These are phyloP conservation scores for Prunus campanulata DNA, from an alignment of 306 rosid species.

Conservation along the genomic window DNA sequence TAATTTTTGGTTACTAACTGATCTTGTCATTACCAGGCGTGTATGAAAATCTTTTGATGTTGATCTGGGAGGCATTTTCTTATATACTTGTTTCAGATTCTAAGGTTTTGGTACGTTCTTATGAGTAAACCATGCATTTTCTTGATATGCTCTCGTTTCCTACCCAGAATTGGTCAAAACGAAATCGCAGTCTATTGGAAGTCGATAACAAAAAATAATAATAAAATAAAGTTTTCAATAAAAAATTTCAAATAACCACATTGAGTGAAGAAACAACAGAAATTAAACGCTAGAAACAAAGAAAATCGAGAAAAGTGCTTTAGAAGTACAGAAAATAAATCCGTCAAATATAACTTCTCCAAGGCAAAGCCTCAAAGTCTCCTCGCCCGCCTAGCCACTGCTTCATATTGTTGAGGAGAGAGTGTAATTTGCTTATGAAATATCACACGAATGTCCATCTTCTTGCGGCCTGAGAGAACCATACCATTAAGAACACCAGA, in stretches of 20 bases:
- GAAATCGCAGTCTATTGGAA: not conserved
- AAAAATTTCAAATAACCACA: too few relatives aligned
- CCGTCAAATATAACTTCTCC: too few relatives aligned
- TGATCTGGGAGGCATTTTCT: not conserved
- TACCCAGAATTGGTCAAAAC: not conserved
- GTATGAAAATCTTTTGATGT: not conserved
- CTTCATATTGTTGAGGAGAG: not conserved
- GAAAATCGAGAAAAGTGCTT: not conserved
- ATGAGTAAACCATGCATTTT: not conserved
- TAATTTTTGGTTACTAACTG: not conserved
- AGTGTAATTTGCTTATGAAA: not conserved
- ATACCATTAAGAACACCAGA: not conserved
- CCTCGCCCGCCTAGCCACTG: not conserved
- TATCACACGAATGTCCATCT: not conserved
- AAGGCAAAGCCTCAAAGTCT: constrained; percentile 2
- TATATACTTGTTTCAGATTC: not conserved
- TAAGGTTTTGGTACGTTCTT: not conserved
- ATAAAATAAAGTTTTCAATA: too few relatives aligned
- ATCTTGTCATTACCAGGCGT: not conserved
- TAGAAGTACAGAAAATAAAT: not conserved
- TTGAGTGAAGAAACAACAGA: not conserved
- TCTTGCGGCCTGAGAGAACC: not conserved
- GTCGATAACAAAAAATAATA: not conserved
- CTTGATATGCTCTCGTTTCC: not conserved
- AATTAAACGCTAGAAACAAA: not conserved